Base-by-base conservation (phyloP, 768 basidiomycete species). In the Leccinum uliginosum region DNA sequence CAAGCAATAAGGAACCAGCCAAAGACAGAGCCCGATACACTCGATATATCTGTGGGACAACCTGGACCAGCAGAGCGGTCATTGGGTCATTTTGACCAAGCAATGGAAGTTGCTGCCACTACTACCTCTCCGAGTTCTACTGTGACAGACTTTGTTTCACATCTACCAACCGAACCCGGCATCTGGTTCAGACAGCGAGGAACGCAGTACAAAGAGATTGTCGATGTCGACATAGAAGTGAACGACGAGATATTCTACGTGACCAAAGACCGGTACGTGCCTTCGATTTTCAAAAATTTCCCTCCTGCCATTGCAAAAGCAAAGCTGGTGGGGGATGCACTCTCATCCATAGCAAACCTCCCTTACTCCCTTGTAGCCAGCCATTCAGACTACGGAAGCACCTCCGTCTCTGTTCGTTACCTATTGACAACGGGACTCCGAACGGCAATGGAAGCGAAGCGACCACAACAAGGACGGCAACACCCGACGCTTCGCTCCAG, bases 151-250 rank as follows among this genome's bases (percentile, higher is more conserved):
- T 53, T 58, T 38, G 56, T 65, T 2, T 55, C 63, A 7, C 61
- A 61, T 38, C 51, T 55, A 7, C 65, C 57, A 12, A 58, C 60
- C 10, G 32, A 58, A 40, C 61, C 71, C 14, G 71, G 69, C 1
- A 44, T 62, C 26, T 71, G 70, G 70, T 69, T 69, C 35, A 63
- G 47, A 47, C 61, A 62, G 23, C 64, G 47, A 26, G 70, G 70
- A 15, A 44, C 47, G 9, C 51, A 21, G 7, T 38, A 58, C 4
- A 59, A 69, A 51, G 59, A 67, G 43, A 59, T 71, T 34, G 54
- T 64, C 46, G 54, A 72, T 17, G 46, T 71, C 29, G 53, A 63
- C 9, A 45, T 71, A 24, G 52, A 62, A 23, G 57, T 71, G 2
- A 56, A 55, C 23, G 59, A 65, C 7, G 58, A 62, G 30, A 46